Percentiles rank a stretch among this genome's conserved stretches.
These are phyloP conservation scores for Furculomyces boomerangus DNA, from an alignment of 371 early-diverging fungal species.

Conservation along the genomic window DNA sequence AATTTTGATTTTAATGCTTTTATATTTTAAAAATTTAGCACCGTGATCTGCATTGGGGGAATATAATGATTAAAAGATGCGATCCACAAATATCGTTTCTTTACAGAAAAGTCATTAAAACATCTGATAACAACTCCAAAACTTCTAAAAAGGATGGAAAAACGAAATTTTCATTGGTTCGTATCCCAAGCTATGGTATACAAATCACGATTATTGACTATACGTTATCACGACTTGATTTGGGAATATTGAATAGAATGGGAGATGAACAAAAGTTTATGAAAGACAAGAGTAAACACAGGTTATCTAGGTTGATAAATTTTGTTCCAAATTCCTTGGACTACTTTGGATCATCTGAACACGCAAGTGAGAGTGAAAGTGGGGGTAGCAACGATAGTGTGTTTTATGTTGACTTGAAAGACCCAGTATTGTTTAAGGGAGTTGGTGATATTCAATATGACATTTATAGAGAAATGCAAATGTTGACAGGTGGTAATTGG, in stretches of 20 bases:
- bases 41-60: constrained; percentile 82
- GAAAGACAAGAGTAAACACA: background rate
- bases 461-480: constrained; percentile 54
- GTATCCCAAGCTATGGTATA: constrained; percentile 31
- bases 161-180: constrained; percentile 16
- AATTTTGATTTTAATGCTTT: too few relatives aligned
- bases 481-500: constrained; percentile 13
- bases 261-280: constrained; percentile 6
- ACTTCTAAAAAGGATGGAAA: constrained; percentile 2
- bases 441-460: constrained; percentile 58
- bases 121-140: background rate
- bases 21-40: constrained; percentile 20
- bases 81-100: constrained; percentile 19
- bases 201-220: constrained; percentile 51
- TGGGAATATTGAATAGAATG: background rate
- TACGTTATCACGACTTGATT: constrained; percentile 35
- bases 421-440: constrained; percentile 44
- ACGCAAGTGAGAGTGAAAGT: background rate
- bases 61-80: constrained; percentile 45
- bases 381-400: constrained; percentile 4
- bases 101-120: constrained; percentile 11
- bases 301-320: background rate
- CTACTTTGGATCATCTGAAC: background rate
- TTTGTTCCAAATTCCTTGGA: background rate
- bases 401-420: constrained; percentile 26